Conservation (phyloP, 805 yeast species). For the Lachancea quebecensis region DNA sequence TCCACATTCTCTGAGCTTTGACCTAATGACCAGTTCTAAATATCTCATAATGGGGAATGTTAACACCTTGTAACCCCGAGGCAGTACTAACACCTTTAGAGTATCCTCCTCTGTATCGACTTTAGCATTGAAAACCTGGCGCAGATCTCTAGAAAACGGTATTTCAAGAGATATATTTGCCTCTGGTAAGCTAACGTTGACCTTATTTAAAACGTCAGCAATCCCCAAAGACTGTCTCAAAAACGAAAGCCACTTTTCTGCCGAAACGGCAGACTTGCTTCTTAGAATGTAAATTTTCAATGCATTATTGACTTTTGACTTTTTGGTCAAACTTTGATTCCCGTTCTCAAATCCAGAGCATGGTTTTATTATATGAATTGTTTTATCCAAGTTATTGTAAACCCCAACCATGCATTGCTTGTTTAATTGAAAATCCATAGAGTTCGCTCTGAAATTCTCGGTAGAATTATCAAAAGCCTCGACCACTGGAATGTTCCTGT, state of each 20-base stretch:
- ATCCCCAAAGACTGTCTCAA: constrained; percentile 42
- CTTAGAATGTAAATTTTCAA: constrained; percentile 45
- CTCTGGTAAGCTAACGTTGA: constrained; percentile 44
- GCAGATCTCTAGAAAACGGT: constrained; percentile 13
- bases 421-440: constrained; percentile 29
- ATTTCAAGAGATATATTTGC: constrained; percentile 23
- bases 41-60: constrained; percentile 23
- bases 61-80: constrained; percentile 19
- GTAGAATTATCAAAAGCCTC: background rate
- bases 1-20: constrained; percentile 29
- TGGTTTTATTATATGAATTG: constrained; percentile 45
- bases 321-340: background rate
- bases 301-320: constrained; percentile 7
- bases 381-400: constrained; percentile 63
- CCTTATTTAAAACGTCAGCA: constrained; percentile 36
- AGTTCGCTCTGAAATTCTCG: constrained; percentile 12
- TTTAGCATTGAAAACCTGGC: constrained; percentile 7
- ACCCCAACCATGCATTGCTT: constrained; percentile 38
- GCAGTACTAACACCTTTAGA: constrained; percentile 13
- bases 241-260: constrained; percentile 60
- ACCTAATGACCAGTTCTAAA: constrained; percentile 25
- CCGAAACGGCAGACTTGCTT: constrained; percentile 44
- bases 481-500: constrained; percentile 31
- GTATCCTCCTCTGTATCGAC: constrained; percentile 10
- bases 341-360: background rate